Evolutionary conservation across 148 eudicot genomes (phyloP), one percentile per base, ranked within the genome.

Genomic region (Amaranthus palmeri): DNA sequence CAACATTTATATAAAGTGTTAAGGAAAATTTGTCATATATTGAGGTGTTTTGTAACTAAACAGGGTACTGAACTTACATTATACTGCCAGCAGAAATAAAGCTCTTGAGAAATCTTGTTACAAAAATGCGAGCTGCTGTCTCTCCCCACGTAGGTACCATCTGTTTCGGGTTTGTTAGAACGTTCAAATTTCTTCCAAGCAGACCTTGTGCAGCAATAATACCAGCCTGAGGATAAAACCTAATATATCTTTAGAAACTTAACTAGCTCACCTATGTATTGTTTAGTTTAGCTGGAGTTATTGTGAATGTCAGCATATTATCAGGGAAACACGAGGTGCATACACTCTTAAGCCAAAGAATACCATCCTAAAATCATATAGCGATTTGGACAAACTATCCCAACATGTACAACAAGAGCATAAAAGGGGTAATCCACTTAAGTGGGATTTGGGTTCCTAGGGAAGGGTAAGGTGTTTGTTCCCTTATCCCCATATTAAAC

Each of bases 101-200:
- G 46, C 77, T 41, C 18, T 61, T 67, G 45, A 96, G 86, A 76
- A 96, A 96, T 67, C 89, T 81, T 15, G 89, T 83, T 70, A 88
- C 93, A 68, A 90, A 79, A 46, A 85, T 55, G 61, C 97, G 83
- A 42, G 99, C 91, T 61, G 87, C 93, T 61, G 85, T 80, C 85
- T 88, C 97, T 60, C 70, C 74, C 83, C 67, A 82, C 51, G 97
- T 84, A 58, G 88, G 89, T 63, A 88, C 88, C 99, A 95, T 95
- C 75, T 91, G 88, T 72, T 83, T 95, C 45, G 93, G 96, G 83
- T 95, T 89, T 70, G 76, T 73, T 69, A 85, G 70, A 67, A 90
- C 56, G 15, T 43, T 48, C 70, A 69, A 82, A 41, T 51, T 81
- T 75, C 74, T 83, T 64, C 81, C 75, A 14, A 91, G 88, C 49